Evolutionary conservation across 2,329 filamentous ascomycete species (phyloP).

Genomic region (Fusarium sororula): DNA sequence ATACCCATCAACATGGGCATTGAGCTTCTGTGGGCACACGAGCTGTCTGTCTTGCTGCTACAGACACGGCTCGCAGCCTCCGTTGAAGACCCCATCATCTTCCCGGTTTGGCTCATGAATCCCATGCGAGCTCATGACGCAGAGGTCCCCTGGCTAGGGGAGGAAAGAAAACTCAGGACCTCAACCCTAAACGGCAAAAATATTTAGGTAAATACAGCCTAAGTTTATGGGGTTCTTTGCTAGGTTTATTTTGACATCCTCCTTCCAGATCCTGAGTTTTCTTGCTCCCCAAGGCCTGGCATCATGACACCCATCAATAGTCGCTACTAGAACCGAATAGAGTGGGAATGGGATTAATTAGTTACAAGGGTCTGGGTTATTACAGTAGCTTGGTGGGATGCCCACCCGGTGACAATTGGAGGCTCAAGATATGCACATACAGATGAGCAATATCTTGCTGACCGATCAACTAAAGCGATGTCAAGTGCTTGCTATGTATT

Average conservation of each 20-base stretch:
- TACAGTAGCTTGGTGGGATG: slow-evolving; percentile 1
- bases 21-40: slow-evolving; percentile 5
- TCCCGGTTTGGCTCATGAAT: slow-evolving; percentile 27
- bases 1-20: background rate
- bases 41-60: slow-evolving; percentile 14
- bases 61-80: slow-evolving; percentile 22
- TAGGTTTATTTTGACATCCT: no score
- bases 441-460: background rate
- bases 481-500: slow-evolving; percentile 1
- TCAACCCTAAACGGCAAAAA: no score
- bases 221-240: no score
- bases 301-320: slow-evolving; percentile 29
- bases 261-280: no score
- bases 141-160: background rate
- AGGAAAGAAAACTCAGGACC: no score
- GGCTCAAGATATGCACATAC: slow-evolving; percentile 10
- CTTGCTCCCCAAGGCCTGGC: background rate
- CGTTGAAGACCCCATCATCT: slow-evolving; percentile 10
- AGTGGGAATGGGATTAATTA: slow-evolving; percentile 21
- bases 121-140: slow-evolving; percentile 25
- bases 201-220: no score
- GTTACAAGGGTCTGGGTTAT: slow-evolving; percentile 21
- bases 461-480: slow-evolving; percentile 9
- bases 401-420: slow-evolving; percentile 9
- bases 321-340: background rate